Conservation (phyloP, 345 rosid species). For the Litchi chinensis region DNA sequence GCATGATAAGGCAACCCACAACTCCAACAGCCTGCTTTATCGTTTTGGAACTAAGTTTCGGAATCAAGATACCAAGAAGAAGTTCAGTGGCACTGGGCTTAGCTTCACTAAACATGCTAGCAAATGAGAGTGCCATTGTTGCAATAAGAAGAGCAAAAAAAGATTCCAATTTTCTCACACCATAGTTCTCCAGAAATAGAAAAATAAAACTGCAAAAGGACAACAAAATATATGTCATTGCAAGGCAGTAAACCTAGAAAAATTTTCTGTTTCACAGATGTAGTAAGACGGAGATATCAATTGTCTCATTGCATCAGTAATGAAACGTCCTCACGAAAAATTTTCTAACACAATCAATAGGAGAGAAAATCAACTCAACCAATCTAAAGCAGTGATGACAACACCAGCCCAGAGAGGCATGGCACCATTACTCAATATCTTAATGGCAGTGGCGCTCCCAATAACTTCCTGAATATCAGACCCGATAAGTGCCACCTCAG, state of each 20-base stretch:
- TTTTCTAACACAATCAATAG: too few relatives aligned
- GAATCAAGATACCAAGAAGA: conserved; percentile 74
- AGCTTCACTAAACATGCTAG: conserved; percentile 95
- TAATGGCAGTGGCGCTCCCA: conserved; percentile 89
- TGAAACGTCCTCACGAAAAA: too few relatives aligned
- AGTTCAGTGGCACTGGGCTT: conserved; percentile 80
- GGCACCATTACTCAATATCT: conserved; percentile 76
- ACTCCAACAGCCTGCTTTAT: conserved; percentile 92
- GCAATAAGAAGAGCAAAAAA: conserved; percentile 82
- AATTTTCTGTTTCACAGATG: too few relatives aligned
- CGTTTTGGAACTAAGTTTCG: conserved; percentile 81
- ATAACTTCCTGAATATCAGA: conserved; percentile 95
- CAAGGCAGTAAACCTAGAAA: background rate
- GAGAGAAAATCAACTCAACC: conserved; percentile 41
- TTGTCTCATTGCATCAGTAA: too few relatives aligned
- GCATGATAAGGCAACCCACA: conserved; percentile 95
- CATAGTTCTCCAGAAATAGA: conserved; percentile 89
- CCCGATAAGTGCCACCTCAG: conserved; percentile 87
- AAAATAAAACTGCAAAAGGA: conserved; percentile 71
- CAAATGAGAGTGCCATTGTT: conserved; percentile 81
- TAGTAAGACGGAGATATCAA: too few relatives aligned
- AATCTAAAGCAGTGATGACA: conserved; percentile 83
- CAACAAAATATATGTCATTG: conserved; percentile 12
- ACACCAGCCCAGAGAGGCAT: conserved; percentile 94
- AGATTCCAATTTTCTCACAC: conserved; percentile 89